Conservation (phyloP, 1,139 yeast species). For the Pichia sp. region DNA sequence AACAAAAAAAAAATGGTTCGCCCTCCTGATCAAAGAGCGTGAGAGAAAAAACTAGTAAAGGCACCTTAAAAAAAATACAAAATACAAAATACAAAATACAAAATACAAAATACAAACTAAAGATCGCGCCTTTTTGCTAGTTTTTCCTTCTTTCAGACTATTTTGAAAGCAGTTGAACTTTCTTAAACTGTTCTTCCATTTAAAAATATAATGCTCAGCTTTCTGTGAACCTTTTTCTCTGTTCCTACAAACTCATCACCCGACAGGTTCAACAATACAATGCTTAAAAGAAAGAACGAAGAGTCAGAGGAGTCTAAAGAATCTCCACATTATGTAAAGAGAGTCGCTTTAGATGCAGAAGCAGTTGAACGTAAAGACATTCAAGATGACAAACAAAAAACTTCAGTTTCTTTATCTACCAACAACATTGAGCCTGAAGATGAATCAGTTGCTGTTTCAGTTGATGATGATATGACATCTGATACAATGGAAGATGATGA, state of each 20-base stretch:
- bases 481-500: no score
- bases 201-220: neutral
- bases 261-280: conserved; percentile 10
- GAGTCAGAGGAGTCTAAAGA: conserved; percentile 31
- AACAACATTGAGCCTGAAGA: neutral
- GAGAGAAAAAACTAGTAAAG: neutral
- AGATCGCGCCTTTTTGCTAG: no score
- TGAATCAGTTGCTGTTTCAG: neutral
- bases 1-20: no score
- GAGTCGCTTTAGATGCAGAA: conserved; percentile 68
- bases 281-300: conserved; percentile 68
- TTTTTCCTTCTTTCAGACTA: no score
- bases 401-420: conserved; percentile 33
- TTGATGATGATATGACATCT: neutral
- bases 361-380: conserved; percentile 29
- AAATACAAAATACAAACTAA: no score
- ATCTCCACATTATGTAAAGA: conserved; percentile 35
- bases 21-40: neutral
- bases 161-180: no score
- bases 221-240: neutral
- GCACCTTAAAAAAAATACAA: neutral
- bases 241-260: neutral
- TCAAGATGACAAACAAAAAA: conserved; percentile 36
- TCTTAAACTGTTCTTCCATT: no score
- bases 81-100: no score